Base-by-base conservation (phyloP, 2,329 filamentous ascomycete species). In the Colletotrichum tabaci region DNA sequence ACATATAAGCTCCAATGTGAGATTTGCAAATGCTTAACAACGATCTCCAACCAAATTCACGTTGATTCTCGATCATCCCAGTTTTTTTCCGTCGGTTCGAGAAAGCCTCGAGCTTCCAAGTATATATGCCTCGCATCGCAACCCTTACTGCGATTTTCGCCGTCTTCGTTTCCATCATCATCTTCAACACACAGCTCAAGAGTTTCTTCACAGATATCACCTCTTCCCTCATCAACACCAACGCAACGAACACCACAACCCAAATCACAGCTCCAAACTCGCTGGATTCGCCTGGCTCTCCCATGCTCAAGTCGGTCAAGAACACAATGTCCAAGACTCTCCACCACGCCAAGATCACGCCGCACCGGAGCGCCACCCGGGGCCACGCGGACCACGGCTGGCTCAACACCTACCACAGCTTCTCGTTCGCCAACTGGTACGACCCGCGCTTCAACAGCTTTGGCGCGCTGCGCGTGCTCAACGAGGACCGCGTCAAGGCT, bases 391-490 rank as follows among this genome's bases (percentile, higher is more conserved):
- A 97, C 80, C 93, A 97, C 80, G 94, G 93, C 81, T 97, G 94
- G 94, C 89, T 97, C 10, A 93, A 96, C 83, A 92, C 92, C 9
- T 96, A 93, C 84, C 94, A 97, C 85, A 94, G 92, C 74, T 97
- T 97, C 86, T 92, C 89, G 77, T 97, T 97, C 81, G 93, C 93
- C 52, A 86, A 87, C 78, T 90, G 87, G 87, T 91, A 91, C 80
- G 87, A 94, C 78, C 91, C 92, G 2, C 80, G 82, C 35, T 92
- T 90, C 83, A 87, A 87, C 56, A 87, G 88, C 74, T 97, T 93
- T 78, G 94, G 95, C 9, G 88, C 91, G 35, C 87, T 97, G 57
- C 90, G 94, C 67, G 94, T 97, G 49, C 91, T 97, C 77, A 97
- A 97, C 78, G 94, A 98, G 84, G 94, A 97, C 80, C 92, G 94